Conservation (phyloP, 148 eudicot genomes). For the Diospyros kaki region DNA sequence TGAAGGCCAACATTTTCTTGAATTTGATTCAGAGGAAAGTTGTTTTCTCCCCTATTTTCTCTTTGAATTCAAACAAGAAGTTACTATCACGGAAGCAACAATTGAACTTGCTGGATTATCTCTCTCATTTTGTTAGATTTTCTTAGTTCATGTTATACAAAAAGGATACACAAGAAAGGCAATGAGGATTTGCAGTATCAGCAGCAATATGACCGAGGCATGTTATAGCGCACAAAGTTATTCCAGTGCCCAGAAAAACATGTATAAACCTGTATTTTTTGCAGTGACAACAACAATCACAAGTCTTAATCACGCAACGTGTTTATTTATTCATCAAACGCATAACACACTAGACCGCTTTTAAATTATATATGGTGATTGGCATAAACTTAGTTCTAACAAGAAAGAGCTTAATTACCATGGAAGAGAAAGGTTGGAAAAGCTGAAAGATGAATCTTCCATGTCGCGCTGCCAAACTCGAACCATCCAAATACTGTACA, state of each 20-base stretch:
- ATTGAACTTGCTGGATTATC: not conserved
- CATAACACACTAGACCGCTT: no score
- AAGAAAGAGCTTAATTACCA: conserved; percentile 10
- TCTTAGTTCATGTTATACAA: no score
- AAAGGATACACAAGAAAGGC: conserved; percentile 51
- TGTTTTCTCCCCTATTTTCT: no score
- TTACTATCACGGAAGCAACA: conserved; percentile 16
- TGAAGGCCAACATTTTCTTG: no score
- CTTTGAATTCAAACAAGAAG: no score
- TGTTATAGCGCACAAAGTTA: conserved; percentile 30
- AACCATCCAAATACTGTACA: conserved; percentile 44
- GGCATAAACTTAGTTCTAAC: no score
- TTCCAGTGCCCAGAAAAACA: conserved; percentile 41
- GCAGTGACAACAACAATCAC: not conserved
- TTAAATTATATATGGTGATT: no score
- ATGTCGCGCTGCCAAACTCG: conserved; percentile 33
- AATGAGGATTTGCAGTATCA: conserved; percentile 15
- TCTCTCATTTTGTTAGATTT: not conserved
- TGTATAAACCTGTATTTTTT: conserved; percentile 47
- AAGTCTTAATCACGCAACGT: not conserved
- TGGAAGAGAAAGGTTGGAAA: conserved; percentile 8
- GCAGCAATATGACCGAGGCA: conserved; percentile 48
- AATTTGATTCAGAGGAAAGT: no score
- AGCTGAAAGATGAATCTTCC: not conserved
- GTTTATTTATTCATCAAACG: not conserved